Conservation (phyloP, 495 filamentous ascomycete species). For the Xylaria acuta region DNA sequence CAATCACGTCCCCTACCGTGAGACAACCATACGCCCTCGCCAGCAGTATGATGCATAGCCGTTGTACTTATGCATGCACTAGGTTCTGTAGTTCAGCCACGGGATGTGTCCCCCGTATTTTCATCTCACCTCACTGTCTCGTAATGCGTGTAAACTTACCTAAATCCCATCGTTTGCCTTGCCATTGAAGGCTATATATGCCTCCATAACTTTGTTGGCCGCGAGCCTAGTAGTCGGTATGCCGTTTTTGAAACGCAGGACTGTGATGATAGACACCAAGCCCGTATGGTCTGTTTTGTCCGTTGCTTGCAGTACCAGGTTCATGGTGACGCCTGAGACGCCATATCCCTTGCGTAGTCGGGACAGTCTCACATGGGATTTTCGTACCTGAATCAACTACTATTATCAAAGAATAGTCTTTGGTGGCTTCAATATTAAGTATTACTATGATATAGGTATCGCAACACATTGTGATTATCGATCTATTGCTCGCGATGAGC, state of each 20-base stretch:
- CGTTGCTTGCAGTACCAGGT: neutral
- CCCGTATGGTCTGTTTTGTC: neutral
- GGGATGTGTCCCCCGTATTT: neutral
- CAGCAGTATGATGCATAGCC: neutral
- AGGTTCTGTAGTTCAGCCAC: constrained; percentile 6
- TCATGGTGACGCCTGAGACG: neutral
- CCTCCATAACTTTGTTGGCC: neutral
- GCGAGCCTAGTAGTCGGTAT: neutral
- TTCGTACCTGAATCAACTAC: neutral
- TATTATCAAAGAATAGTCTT: neutral
- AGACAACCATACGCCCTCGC: constrained; percentile 10
- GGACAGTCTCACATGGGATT: neutral
- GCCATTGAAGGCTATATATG: neutral
- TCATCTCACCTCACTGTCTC: neutral
- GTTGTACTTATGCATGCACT: constrained; percentile 14
- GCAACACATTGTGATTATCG: constrained; percentile 1
- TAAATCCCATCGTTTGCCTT: neutral
- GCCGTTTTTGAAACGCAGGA: neutral
- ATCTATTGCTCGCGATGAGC: constrained; percentile 9
- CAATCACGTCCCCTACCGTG: constrained; percentile 10
- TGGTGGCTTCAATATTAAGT: constrained; percentile 4
- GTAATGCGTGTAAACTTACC: neutral
- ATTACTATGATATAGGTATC: constrained; percentile 2
- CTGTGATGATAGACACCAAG: neutral
- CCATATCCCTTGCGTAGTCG: constrained; percentile 1